Percentiles rank a stretch among this genome's conserved stretches.
phyloP scores from a whole-genome alignment of 2,329 filamentous ascomycete genomes.

The Beauveria brongniartii region DNA sequence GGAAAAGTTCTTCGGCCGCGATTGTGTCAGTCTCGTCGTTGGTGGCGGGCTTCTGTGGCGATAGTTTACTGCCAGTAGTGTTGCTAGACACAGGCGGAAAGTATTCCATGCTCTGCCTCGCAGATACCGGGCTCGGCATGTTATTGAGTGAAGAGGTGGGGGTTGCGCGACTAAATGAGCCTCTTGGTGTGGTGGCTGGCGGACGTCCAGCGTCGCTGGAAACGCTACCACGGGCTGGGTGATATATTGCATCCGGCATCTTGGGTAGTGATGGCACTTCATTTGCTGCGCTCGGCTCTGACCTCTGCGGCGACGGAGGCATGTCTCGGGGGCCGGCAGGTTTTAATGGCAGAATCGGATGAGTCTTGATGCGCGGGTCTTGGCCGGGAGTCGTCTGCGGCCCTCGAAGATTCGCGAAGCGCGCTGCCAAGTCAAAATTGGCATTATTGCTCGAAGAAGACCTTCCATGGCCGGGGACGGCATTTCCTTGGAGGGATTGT shows the following conservation, averaged over 20 bases:
- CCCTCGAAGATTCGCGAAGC: constrained; percentile 50
- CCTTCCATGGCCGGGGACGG: constrained; percentile 28
- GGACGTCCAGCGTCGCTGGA: constrained; percentile 57
- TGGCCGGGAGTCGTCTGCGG: constrained; percentile 34
- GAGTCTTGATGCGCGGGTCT: constrained; percentile 45
- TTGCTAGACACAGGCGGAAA: constrained; percentile 16
- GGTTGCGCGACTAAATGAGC: constrained; percentile 52
- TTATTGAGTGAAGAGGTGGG: constrained; percentile 36
- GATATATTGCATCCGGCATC: constrained; percentile 68
- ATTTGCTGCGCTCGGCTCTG: constrained; percentile 41
- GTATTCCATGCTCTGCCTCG: constrained; percentile 25
- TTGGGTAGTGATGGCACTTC: constrained; percentile 55
- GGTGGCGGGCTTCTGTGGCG: constrained; percentile 16
- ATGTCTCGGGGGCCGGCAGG: constrained; percentile 45
- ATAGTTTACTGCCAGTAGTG: constrained; percentile 16
- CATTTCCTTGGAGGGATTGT: constrained; percentile 54
- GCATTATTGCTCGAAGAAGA: constrained; percentile 21
- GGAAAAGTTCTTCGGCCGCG: constrained; percentile 60
- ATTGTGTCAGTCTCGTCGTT: constrained; percentile 40
- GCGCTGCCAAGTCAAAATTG: constrained; percentile 42
- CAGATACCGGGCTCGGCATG: constrained; percentile 19
- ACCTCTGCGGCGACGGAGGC: constrained; percentile 32
- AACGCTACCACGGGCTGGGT: constrained; percentile 64
- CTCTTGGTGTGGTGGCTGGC: constrained; percentile 56
- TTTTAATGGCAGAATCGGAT: constrained; percentile 33